Evolutionary conservation across 2,329 filamentous ascomycete genomes (phyloP), one percentile per base, ranked within the genome.

Genomic region (Xylaria sp.): DNA sequence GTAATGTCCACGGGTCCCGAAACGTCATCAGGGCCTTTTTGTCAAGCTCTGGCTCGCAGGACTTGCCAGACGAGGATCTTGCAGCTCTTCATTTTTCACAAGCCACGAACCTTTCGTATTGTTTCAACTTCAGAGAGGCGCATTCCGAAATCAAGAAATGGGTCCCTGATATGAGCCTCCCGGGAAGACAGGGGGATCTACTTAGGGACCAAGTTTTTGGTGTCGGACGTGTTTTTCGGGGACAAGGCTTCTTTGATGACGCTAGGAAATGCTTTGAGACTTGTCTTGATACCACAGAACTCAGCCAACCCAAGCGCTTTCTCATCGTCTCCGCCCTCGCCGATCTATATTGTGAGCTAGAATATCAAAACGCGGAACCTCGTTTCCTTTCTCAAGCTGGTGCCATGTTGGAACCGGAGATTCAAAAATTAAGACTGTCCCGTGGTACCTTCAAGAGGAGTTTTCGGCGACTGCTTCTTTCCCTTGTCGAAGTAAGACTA

Each of bases 51-150:
- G 23, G 48, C 48, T 51, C 23, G 48, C 23, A 51, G 48, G 9
- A 51, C 48, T 51, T 51, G 48, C 48, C 13, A 51, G 9, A 51
- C 25, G 23, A 51, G 23, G n/a, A 51, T 1, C 23, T 7, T 51
- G 48, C 48, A 23, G 23, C 23, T 51, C n/a, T 51, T 25, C 23
- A 51, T 51, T 7, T 25, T 1, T 51, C 10, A 51, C 2, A 51
- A 51, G 48, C 23, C 23, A 51, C 4, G n/a, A 51, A 51, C 48
- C n/a, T 51, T 51, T 51, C 9, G n/a, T 51, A 51, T 12, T 51
- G 23, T 7, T 51, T 51, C 13, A 51, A 7, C 23, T 51, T 51
- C 2, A 51, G 23, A 51, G 48, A 51, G 20, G 48, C 23, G 13
- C 3, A 51, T 51, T 51, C 10, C 23, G 43, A 51, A 51, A 25